Evolutionary conservation across 164 flowering plant species (phyloP), one percentile per base, ranked within the genome.

Genomic region (Warburgia ugandensis): DNA sequence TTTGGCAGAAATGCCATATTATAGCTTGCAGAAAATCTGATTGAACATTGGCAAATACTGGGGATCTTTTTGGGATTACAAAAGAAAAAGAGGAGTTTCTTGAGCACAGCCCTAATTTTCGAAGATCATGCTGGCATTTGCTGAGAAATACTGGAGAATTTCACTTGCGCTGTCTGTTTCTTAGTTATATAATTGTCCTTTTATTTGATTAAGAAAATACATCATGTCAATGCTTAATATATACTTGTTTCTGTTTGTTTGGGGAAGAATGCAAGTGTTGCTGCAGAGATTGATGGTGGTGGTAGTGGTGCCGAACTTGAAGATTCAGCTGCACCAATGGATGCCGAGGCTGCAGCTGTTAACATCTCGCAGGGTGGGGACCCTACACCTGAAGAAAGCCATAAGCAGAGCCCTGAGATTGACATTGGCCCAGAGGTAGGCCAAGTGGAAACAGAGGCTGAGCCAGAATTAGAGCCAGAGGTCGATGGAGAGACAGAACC

Each of bases 401-500:
- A 78, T 54, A 79, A 81, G 59, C 80, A 73, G 40, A 74, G 77
- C 57, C 64, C 87, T 4, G 86, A 79, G 43, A 66, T 73, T 20
- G 88, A 77, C 32, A 59, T 25, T 17, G 80, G 73, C 53, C 83
- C 67, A 37, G 96, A 81, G 42, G 72, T 75, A 11, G 87, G 77
- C 17, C 82, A 78, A 52, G 59, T 76, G 23, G 95, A 81, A 62
- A 73, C 71, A 22, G 96, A 81, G 47, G 74, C 65, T 29, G 89
- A 82, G 56, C 72, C 61, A 26, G 68, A 68, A 23, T 50, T 20
- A 5, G 94, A 75, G 54, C 59, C 71, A 0, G 84, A 80, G 14
- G 55, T 72, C 19, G 91, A 80, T 55, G 89, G 82, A 36, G 92
- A 79, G 66, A 71, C 74, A 22, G 96, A 87, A 46, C 72, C 75